Evolutionary conservation across 23 red algal genomes (phyloP).

Genomic region (Gracilaria gracilis): DNA sequence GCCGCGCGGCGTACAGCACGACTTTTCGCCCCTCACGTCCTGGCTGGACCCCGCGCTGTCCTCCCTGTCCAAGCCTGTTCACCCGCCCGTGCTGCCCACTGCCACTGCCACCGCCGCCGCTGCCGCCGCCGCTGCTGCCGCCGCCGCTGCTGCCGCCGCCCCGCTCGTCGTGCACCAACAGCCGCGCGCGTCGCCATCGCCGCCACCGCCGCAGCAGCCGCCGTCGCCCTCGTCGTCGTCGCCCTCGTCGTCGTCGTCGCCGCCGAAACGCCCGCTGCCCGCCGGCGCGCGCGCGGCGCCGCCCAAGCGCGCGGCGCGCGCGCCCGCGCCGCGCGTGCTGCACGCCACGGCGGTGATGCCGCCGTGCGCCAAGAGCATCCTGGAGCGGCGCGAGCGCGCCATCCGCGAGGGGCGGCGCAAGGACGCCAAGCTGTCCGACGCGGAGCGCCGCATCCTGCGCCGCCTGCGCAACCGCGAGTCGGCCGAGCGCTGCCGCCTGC

Average conservation of each 20-base stretch:
- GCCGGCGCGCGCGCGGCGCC: neutral
- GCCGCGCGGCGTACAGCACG: conserved; percentile 33
- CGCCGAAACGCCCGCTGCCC: neutral
- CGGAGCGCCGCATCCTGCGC: conserved; percentile 67
- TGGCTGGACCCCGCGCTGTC: neutral
- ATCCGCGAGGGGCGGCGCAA: conserved; percentile 63
- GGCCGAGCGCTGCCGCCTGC: conserved; percentile 63
- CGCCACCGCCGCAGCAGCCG: neutral
- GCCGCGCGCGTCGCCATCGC: neutral
- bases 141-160: conserved; percentile 9
- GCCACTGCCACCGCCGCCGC: conserved; percentile 2
- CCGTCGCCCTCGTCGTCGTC: too few relatives aligned
- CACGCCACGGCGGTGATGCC: conserved; percentile 61
- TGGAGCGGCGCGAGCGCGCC: conserved; percentile 51
- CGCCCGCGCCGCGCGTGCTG: neutral
- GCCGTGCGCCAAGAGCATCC: conserved; percentile 64
- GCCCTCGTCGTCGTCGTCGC: neutral
- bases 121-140: neutral
- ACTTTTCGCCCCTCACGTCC: conserved; percentile 10
- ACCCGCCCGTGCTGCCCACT: neutral
- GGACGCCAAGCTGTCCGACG: conserved; percentile 63
- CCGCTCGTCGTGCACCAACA: neutral
- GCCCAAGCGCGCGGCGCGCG: neutral
- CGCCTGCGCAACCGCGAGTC: conserved; percentile 66
- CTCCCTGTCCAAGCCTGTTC: neutral